Conservation (phyloP, 768 basidiomycete species). For the Naematelia encephala region DNA sequence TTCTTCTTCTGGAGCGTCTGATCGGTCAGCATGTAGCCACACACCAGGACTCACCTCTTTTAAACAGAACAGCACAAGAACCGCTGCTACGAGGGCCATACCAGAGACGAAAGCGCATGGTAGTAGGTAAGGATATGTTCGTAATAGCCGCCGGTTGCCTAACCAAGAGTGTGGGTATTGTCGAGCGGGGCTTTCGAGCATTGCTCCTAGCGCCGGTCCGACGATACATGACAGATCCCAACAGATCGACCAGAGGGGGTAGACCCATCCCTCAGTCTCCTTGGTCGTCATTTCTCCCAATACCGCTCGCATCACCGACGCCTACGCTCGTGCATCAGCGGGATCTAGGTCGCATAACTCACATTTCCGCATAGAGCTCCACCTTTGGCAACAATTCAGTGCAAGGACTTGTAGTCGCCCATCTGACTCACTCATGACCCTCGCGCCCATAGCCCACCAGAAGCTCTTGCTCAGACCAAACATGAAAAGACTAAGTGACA, state of each 20-base stretch:
- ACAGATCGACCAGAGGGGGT: slow-evolving; percentile 22
- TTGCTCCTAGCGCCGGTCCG: slow-evolving; percentile 20
- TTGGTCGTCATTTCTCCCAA: slow-evolving; percentile 26
- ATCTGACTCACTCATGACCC: no score
- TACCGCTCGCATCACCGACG: slow-evolving; percentile 25
- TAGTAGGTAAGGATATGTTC: neutral
- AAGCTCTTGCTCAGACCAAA: slow-evolving; percentile 23
- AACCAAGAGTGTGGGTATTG: neutral
- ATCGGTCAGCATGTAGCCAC: no score
- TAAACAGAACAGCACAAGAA: slow-evolving; percentile 19
- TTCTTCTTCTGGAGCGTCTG: no score
- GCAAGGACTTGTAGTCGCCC: no score
- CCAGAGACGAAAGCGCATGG: neutral
- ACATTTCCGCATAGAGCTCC: neutral
- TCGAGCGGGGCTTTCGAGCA: slow-evolving; percentile 12
- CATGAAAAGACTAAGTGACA: slow-evolving; percentile 11
- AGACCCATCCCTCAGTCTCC: slow-evolving; percentile 26
- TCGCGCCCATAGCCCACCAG: slow-evolving; percentile 22
- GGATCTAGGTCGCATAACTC: slow-evolving; percentile 8
- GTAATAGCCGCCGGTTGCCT: neutral
- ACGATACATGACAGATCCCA: slow-evolving; percentile 28
- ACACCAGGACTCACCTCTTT: slow-evolving; percentile 28
- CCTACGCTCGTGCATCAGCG: slow-evolving; percentile 8
- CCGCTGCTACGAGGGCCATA: neutral
- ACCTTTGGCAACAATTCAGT: no score